These are phyloP conservation scores for Dendrobium officinale DNA, from an alignment of 106 monocot genomes.

Conservation along the genomic window DNA sequence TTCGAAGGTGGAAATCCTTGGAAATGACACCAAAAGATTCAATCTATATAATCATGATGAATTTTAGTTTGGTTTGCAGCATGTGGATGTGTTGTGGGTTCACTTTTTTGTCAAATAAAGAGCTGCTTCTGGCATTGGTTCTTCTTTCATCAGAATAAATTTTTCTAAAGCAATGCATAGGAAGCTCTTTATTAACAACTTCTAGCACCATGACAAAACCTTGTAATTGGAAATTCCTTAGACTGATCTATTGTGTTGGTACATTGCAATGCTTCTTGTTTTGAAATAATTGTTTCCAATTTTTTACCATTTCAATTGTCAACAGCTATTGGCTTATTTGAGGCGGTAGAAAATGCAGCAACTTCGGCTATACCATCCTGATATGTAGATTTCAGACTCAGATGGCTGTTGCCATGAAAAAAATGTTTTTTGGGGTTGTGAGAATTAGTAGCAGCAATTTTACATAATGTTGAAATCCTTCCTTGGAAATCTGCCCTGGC, in stretches of 20 bases:
- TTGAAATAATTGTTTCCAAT: conserved; percentile 1
- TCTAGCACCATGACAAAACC: conserved; percentile 5
- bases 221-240: conserved; percentile 7
- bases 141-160: conserved; percentile 7
- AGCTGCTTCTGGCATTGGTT: conserved; percentile 7
- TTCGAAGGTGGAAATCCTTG: conserved; percentile 10
- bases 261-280: conserved; percentile 2
- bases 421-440: conserved; percentile 7
- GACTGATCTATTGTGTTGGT: conserved; percentile 13
- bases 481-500: neutral
- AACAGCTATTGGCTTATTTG: conserved; percentile 18
- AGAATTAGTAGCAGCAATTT: conserved; percentile 12
- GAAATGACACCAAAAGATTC: conserved; percentile 6
- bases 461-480: neutral
- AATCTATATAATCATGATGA: neutral
- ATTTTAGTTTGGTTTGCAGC: conserved; percentile 1
- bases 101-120: conserved; percentile 6
- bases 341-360: conserved; percentile 7
- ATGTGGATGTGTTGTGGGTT: conserved; percentile 12
- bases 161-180: conserved; percentile 13
- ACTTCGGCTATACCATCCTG: conserved; percentile 38
- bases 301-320: conserved; percentile 14
- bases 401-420: conserved; percentile 5
- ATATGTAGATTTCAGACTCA: conserved; percentile 9
- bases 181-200: conserved; percentile 14